Percentiles rank a stretch among this genome's conserved stretches.
These are phyloP conservation scores for Microcos paniculata DNA, from an alignment of 345 rosid genomes.

Conservation along the genomic window DNA sequence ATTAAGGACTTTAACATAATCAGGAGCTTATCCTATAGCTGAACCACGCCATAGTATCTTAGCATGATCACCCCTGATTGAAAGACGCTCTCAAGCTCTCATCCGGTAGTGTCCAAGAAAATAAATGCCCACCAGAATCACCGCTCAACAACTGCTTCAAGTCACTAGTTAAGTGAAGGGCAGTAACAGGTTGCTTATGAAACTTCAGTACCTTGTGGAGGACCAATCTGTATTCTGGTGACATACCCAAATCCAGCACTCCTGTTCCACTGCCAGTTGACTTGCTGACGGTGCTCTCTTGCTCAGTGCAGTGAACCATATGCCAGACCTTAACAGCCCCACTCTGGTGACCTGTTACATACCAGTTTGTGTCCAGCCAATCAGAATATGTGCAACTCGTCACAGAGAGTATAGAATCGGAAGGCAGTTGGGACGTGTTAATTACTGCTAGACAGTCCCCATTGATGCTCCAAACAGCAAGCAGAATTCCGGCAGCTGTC, in stretches of 20 bases:
- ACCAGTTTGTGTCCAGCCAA: conserved; percentile 94
- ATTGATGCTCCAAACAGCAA: conserved; percentile 97
- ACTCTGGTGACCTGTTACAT: conserved; percentile 97
- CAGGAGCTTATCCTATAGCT: conserved; percentile 18
- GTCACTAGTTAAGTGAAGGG: conserved; percentile 74
- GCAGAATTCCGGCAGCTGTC: conserved; percentile 94
- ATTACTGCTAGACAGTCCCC: conserved; percentile 95
- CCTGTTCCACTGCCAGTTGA: conserved; percentile 43
- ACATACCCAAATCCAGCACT: conserved; percentile 58
- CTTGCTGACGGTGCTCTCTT: conserved; percentile 47
- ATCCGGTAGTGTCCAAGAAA: conserved; percentile 94
- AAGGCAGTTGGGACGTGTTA: conserved; percentile 91
- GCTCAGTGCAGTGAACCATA: conserved; percentile 74
- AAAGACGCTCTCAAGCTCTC: conserved; percentile 66
- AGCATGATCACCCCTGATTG: conserved; percentile 46
- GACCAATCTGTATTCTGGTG: conserved; percentile 78
- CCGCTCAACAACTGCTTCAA: conserved; percentile 95
- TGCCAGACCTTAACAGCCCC: conserved; percentile 98
- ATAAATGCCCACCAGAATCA: conserved; percentile 81
- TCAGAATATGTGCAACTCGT: conserved; percentile 82
- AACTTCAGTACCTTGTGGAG: conserved; percentile 81
- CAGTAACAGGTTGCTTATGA: conserved; percentile 87
- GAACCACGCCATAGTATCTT: conserved; percentile 10
- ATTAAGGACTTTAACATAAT: conserved; percentile 16
- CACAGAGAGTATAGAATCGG: conserved; percentile 87